Evolutionary conservation across 768 basidiomycete species (phyloP).

Genomic region (Rhodotorula kratochvilovae): DNA sequence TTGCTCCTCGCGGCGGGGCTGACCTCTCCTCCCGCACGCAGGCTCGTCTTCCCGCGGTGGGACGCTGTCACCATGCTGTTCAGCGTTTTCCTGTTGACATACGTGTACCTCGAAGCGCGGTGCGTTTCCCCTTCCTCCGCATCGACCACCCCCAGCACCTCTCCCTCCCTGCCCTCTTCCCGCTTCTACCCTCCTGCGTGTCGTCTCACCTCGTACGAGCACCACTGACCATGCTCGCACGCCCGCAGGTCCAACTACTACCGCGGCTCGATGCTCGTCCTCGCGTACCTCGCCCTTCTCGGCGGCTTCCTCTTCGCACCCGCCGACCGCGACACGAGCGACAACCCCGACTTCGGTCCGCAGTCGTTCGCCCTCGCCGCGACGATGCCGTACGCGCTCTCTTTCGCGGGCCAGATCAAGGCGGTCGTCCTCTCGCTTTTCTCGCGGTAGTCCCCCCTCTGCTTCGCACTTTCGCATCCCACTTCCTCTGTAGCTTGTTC

Average conservation of each 20-base stretch:
- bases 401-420: background rate
- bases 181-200: no score
- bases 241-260: constrained; percentile 66
- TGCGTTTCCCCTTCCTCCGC: background rate
- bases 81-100: constrained; percentile 95
- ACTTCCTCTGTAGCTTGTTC: no score
- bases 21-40: constrained; percentile 45
- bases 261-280: constrained; percentile 86
- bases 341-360: constrained; percentile 16
- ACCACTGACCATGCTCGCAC: background rate
- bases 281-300: constrained; percentile 89
- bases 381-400: background rate
- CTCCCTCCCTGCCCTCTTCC: background rate
- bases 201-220: no score
- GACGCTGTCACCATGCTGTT: constrained; percentile 91
- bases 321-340: constrained; percentile 13
- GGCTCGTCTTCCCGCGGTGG: constrained; percentile 97
- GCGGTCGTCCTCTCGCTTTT: constrained; percentile 20
- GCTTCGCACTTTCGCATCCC: no score
- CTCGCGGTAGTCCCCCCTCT: background rate
- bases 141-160: background rate
- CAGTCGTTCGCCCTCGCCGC: background rate
- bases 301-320: constrained; percentile 64
- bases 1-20: background rate
- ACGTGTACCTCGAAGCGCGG: constrained; percentile 81